Evolutionary conservation across 2,329 filamentous ascomycete species (phyloP), one percentile per base, ranked within the genome.

Genomic region (Aureobasidium sp.): DNA sequence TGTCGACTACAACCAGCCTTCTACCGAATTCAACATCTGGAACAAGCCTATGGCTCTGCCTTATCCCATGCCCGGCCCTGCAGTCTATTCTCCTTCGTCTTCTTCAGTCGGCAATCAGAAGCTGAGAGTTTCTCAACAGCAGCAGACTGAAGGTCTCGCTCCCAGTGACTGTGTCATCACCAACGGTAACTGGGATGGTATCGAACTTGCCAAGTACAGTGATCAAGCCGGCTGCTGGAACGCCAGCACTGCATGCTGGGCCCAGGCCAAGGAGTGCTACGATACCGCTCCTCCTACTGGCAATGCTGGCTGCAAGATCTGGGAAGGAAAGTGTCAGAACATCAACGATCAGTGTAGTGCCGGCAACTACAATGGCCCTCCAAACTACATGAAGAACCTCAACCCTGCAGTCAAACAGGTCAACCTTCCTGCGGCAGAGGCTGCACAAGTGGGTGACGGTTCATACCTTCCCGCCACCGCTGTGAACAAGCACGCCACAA

Each of bases 131-230:
- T 17, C 37, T 12, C 59, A 41, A 59, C 59, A 3, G 24, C 29
- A 53, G 47, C 56, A 77, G 58, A 68, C 62, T 3, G 70, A 75
- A 35, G 82, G 81, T 11, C 66, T 75, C 11, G 71, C 80, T 49
- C 83, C 83, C 0, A 52, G 62, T 1, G 69, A 73, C 60, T 85
- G 80, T 63, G 70, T 86, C 32, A 63, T 83, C 56, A 79, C 81
- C 63, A 87, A 86, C 63, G 84, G 72, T 55, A 88, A 89, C 70
- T 89, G 84, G 85, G 86, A 83, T 67, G 84, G 77, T 48, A 71
- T 75, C 55, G 77, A 86, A 62, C 74, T 88, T 1, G 65, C 77
- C 0, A 61, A 68, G 7, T 88, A 85, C 69, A 70, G 68, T 4
- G 70, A 71, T 39, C 73, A 81, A 63, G 42, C 52, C 22, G 56